A percentile compares a stretch with the other conserved stretches of the same genome.
Conservation (phyloP, 1,284 basidiomycete genomes). For the Puccinia novopanici region DNA sequence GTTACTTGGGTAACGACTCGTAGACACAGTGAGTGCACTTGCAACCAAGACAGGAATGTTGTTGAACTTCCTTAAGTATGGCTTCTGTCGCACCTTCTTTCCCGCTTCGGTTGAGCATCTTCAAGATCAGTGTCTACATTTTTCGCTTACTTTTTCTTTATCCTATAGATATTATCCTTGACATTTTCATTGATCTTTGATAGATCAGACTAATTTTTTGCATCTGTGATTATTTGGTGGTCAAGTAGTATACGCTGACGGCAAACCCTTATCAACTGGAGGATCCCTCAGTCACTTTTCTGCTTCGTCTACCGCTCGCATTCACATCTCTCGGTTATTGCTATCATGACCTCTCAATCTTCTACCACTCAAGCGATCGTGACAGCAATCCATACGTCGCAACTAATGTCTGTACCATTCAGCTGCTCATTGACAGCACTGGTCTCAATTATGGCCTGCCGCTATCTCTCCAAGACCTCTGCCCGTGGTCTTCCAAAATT, state of each 20-base stretch:
- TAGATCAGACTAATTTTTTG: slow-evolving; percentile 14
- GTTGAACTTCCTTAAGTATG: background rate
- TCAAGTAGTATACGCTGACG: background rate
- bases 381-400: slow-evolving; percentile 20
- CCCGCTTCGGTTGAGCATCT: background rate
- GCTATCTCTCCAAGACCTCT: slow-evolving; percentile 25
- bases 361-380: slow-evolving; percentile 5
- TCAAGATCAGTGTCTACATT: background rate
- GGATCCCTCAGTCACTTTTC: background rate
- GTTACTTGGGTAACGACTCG: slow-evolving; percentile 1
- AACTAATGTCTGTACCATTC: slow-evolving; percentile 19
- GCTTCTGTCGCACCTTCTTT: background rate
- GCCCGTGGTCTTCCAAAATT: background rate
- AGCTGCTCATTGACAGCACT: slow-evolving; percentile 13
- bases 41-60: background rate
- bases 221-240: background rate
- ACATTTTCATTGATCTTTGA: slow-evolving; percentile 17
- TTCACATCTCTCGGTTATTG: background rate
- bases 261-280: background rate
- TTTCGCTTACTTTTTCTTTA: background rate
- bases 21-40: too few relatives aligned
- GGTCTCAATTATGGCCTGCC: slow-evolving; percentile 18
- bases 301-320: background rate
- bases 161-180: background rate
- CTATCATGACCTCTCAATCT: background rate